A percentile compares a stretch with the other conserved stretches of the same genome.
Conservation (phyloP, 1,284 basidiomycete genomes). For the Cutaneotrichosporon mucoides region DNA sequence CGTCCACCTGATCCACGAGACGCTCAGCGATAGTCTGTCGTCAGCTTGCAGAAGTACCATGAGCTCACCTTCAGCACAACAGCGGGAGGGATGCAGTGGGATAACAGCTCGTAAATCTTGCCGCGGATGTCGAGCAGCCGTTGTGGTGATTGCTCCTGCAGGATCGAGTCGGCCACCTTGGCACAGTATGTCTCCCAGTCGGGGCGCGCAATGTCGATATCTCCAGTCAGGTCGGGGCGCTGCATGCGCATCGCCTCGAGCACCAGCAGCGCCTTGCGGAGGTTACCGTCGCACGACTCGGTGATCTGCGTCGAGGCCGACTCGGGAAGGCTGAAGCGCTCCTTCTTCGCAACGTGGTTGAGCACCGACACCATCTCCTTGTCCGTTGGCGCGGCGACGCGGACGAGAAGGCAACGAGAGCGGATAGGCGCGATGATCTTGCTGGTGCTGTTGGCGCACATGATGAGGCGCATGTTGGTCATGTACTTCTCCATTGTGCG, state of each 20-base stretch:
- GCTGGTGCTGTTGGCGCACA: conserved; percentile 96
- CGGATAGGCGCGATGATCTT: conserved; percentile 96
- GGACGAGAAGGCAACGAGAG: conserved; percentile 86
- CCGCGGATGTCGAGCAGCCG: conserved; percentile 85
- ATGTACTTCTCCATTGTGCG: conserved; percentile 99
- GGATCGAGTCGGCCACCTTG: conserved; percentile 87
- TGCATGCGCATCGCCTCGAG: conserved; percentile 97
- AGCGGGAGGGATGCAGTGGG: conserved; percentile 96
- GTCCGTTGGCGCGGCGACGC: conserved; percentile 80
- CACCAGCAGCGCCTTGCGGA: conserved; percentile 90
- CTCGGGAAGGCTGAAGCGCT: conserved; percentile 73
- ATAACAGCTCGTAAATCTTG: conserved; percentile 92
- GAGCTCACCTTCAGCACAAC: conserved; percentile 73
- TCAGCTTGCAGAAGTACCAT: too few species aligned
- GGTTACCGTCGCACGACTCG: conserved; percentile 78
- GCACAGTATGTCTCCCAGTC: conserved; percentile 99
- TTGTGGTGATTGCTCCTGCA: conserved; percentile 88
- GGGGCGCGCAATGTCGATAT: conserved; percentile 81
- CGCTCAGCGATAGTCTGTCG: conserved; percentile 80
- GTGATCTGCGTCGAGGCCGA: conserved; percentile 71
- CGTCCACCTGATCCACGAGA: conserved; percentile 81
- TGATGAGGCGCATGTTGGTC: conserved; percentile 92
- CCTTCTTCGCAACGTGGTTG: conserved; percentile 73
- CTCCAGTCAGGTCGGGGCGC: conserved; percentile 68
- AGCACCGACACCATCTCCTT: conserved; percentile 83